Evolutionary conservation across 257 asterid species (phyloP).

Genomic region (Penstemon barbatus): DNA sequence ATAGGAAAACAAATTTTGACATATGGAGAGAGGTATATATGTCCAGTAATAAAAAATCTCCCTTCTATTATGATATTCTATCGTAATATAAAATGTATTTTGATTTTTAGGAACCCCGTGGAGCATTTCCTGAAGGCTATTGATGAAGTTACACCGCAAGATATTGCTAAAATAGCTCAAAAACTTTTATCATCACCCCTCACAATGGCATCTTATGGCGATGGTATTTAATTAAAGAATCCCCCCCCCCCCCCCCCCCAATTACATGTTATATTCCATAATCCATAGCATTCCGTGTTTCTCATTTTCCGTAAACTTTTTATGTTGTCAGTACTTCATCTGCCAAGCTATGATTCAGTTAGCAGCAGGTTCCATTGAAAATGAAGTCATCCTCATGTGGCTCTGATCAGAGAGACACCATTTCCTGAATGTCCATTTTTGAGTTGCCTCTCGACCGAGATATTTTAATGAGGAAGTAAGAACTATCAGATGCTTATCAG

Average conservation of each 20-base stretch:
- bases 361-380: conserved; percentile 47
- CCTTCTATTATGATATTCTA: too few species aligned
- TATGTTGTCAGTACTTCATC: conserved; percentile 57
- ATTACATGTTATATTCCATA: background rate
- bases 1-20: conserved; percentile 78
- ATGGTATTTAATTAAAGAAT: conserved; percentile 41
- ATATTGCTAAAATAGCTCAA: conserved; percentile 45
- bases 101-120: conserved; percentile 68
- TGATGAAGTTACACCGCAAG: conserved; percentile 56
- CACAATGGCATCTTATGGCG: conserved; percentile 94
- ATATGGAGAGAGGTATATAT: conserved; percentile 67
- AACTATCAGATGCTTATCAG: too few species aligned
- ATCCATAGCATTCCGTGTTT: background rate
- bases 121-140: conserved; percentile 71
- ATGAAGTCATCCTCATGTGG: conserved; percentile 10
- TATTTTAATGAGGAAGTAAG: too few species aligned
- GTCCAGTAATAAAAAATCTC: background rate
- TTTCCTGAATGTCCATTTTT: too few species aligned
- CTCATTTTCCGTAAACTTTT: background rate
- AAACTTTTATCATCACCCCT: conserved; percentile 75
- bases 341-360: conserved; percentile 75
- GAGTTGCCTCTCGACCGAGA: too few species aligned
- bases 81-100: background rate
- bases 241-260: too few species aligned
- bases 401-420: too few species aligned